Percentiles rank a stretch among this genome's conserved stretches.
phyloP scores from a whole-genome alignment of 2,329 filamentous ascomycete genomes.

The Talaromyces sp. region DNA sequence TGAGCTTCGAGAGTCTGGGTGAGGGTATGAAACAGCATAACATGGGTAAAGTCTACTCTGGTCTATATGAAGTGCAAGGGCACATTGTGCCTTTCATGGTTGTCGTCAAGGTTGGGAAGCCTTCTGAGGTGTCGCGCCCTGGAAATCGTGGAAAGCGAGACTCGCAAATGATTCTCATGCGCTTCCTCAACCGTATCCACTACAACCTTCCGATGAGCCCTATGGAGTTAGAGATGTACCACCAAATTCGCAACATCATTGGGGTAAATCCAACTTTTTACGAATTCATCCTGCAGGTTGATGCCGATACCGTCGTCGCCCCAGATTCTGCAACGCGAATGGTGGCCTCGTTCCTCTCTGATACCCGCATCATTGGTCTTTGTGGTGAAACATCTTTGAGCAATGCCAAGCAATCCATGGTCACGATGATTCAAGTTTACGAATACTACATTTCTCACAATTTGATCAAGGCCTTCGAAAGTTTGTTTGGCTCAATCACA shows the following conservation, averaged over 20 bases:
- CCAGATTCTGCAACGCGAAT: slow-evolving; percentile 86
- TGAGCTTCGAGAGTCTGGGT: slow-evolving; percentile 94
- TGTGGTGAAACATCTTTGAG: slow-evolving; percentile 92
- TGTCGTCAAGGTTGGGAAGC: slow-evolving; percentile 89
- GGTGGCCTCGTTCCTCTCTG: slow-evolving; percentile 82
- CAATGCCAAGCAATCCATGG: slow-evolving; percentile 86
- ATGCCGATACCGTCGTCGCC: slow-evolving; percentile 92
- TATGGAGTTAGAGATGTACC: slow-evolving; percentile 94
- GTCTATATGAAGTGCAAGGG: slow-evolving; percentile 93
- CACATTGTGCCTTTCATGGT: slow-evolving; percentile 98
- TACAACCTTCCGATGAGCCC: slow-evolving; percentile 97
- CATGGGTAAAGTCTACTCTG: slow-evolving; percentile 98
- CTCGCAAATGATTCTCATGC: slow-evolving; percentile 97
- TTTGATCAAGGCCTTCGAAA: slow-evolving; percentile 92
- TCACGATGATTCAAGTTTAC: slow-evolving; percentile 99
- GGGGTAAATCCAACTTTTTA: slow-evolving; percentile 98
- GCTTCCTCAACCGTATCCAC: slow-evolving; percentile 97
- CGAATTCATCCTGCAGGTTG: slow-evolving; percentile 93
- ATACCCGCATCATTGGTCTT: slow-evolving; percentile 86
- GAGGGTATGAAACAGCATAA: slow-evolving; percentile 98
- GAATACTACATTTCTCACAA: slow-evolving; percentile 99
- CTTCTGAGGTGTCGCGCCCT: slow-evolving; percentile 66
- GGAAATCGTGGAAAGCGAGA: slow-evolving; percentile 99
- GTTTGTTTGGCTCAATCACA: slow-evolving; percentile 92
- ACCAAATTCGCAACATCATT: slow-evolving; percentile 97